A percentile compares a stretch with the other conserved stretches of the same genome.
phyloP scores from a whole-genome alignment of 495 filamentous ascomycete species.

The Podospora comata region DNA sequence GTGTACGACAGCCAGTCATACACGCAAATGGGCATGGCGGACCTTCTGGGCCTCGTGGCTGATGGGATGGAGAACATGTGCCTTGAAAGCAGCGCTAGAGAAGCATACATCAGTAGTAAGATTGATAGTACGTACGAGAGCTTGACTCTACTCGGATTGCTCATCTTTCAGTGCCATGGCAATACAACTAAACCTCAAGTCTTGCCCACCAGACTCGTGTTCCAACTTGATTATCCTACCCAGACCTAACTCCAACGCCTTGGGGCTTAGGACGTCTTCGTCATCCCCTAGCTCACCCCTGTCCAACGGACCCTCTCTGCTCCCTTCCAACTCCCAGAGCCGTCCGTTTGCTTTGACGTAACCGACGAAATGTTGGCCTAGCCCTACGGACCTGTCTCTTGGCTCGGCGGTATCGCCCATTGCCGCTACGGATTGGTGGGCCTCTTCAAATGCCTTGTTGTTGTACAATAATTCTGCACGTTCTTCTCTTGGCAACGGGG shows the following conservation, averaged over 20 bases:
- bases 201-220: constrained; percentile 34
- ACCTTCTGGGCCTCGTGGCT: not conserved
- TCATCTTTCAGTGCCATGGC: constrained; percentile 40
- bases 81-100: not conserved
- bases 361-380: constrained; percentile 69
- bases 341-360: constrained; percentile 70
- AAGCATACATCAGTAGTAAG: not conserved
- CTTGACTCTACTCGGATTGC: not conserved
- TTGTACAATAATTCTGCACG: constrained; percentile 72
- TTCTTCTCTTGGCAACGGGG: constrained; percentile 47
- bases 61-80: not conserved
- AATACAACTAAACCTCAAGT: constrained; percentile 57
- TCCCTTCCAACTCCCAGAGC: constrained; percentile 78
- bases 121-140: too few relatives aligned
- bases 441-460: constrained; percentile 62
- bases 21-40: not conserved
- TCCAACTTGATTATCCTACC: constrained; percentile 54
- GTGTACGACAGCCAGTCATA: not conserved
- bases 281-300: constrained; percentile 58
- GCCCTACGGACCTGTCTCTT: constrained; percentile 38
- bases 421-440: constrained; percentile 63
- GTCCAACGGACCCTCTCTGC: constrained; percentile 66
- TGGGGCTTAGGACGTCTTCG: constrained; percentile 68
- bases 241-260: constrained; percentile 61
- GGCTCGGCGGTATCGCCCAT: constrained; percentile 66